Base-by-base conservation (phyloP, 352 stramenopile genomes). In the Phytophthora pistaciae region DNA sequence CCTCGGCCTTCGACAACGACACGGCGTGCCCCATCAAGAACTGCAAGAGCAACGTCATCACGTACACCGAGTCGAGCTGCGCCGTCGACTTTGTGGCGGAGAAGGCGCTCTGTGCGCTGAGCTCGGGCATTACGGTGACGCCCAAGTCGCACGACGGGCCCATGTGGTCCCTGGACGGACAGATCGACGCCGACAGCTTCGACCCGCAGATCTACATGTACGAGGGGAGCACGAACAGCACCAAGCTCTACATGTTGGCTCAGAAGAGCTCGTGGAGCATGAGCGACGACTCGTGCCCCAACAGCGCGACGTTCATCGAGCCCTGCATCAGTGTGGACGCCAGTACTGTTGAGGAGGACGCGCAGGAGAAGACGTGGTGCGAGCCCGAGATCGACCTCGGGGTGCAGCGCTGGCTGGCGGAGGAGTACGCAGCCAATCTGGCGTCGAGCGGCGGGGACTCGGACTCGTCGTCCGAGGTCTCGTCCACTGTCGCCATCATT, bases 1-100 rank as follows among this genome's bases (percentile, higher is more conserved):
- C 61, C 0, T 9, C 36, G 5, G n/a, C 66, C 5, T 70, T 85
- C 29, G 68, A 72, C 27, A 69, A 76, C 18, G 5, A 20, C 1
- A 60, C 50, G 2, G 13, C 5, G 11, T 86, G 78, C 33, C 3
- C 25, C 0, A 31, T 84, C 56, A 72, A 72, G 20, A 60, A 8
- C 29, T 85, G 77, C 72, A 84, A 84, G 64, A 59, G 52, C 38
- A 72, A 71, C 63, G 57, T 78, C 13, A 70, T 79, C 16, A 72
- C 10, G 5, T 82, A 66, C 64, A 78, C 73, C 1, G 23, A 25
- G n/a, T 68, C 60, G 9, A 56, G 21, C 0, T 85, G 78, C 49
- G 52, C 73, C 20, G 11, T 63, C 0, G 52, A 44, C 1, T 72
- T 53, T 10, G 60, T 83, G 2, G 50, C 53, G 27, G 29, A 23